Conservation (phyloP, 1,139 yeast genomes). For the Suhomyces bolitotheri region DNA sequence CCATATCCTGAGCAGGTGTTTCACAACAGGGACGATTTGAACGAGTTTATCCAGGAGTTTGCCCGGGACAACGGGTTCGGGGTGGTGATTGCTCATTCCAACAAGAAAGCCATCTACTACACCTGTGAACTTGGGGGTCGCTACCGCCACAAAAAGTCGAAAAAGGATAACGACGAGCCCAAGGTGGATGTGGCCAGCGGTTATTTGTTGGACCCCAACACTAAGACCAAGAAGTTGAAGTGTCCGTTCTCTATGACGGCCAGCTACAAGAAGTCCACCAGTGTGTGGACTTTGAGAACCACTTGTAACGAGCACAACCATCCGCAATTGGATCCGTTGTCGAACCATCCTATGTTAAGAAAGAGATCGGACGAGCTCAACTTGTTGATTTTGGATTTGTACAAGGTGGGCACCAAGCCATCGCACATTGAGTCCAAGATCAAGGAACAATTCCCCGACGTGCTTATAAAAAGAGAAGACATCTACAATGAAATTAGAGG, state of each 20-base stretch:
- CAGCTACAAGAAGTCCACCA: conserved; percentile 48
- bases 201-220: conserved; percentile 43
- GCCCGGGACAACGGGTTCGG: conserved; percentile 62
- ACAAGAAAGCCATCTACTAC: conserved; percentile 58
- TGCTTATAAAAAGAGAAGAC: conserved; percentile 57
- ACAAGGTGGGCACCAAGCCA: conserved; percentile 60
- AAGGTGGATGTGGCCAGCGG: conserved; percentile 36
- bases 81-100: conserved; percentile 60
- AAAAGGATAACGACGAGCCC: conserved; percentile 28
- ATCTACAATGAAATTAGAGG: conserved; percentile 60
- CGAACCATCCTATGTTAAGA: conserved; percentile 59
- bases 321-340: conserved; percentile 57
- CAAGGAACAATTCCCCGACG: conserved; percentile 54
- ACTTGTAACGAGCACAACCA: conserved; percentile 61
- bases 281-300: conserved; percentile 54
- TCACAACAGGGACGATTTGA: conserved; percentile 50
- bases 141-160: conserved; percentile 54
- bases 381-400: conserved; percentile 51
- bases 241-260: conserved; percentile 65
- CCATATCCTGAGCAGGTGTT: conserved; percentile 58
- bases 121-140: conserved; percentile 64
- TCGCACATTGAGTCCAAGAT: conserved; percentile 55
- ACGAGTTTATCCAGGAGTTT: conserved; percentile 56
- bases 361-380: conserved; percentile 56
- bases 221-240: conserved; percentile 53